Base-by-base conservation (phyloP, 768 basidiomycete species). In the Tulasnella sp. region DNA sequence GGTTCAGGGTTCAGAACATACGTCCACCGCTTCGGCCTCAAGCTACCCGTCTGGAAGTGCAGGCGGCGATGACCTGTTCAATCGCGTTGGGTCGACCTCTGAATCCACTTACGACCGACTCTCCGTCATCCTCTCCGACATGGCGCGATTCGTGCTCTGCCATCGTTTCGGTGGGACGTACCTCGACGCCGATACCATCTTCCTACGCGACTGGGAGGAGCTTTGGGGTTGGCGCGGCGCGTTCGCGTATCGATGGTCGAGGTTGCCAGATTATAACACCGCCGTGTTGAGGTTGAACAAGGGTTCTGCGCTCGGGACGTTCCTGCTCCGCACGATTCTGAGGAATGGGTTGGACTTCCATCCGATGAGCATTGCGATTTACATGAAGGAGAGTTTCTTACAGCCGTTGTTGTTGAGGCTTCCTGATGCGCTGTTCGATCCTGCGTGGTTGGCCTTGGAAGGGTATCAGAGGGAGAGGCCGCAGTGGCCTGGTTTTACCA, bases 151-250 rank as follows among this genome's bases (percentile, higher is more conserved):
- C 70, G 84, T 98, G 59, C 77, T 99, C n/a, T 93, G 90, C 63
- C 90, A 99, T 71, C 85, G 93, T 21, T 98, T 87, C 67, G 95
- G 96, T 23, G 95, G 95, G 13, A 88, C 93, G 51, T 99, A 98
- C 69, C 82, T 99, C 54, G 95, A 99, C 67, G 93, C 94, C 9
- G 96, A 98, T 69, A 97, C 92, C 8, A 82, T 99, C 64, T 83
- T 99, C 65, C 73, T 99, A 30, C 85, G 96, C 21, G 95, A 99
- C 68, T 99, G 96, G 96, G 94, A 96, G 69, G 95, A 98, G 65
- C 75, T 99, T 4, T 97, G 91, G 91, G 91, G 90, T 27, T 96
- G 89, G 86, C 83, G 85, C 66, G 94, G 94, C 41, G 92, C 93
- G 17, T 99, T 96, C 66, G 94, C 95, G 7, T 98, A 97, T 70